phyloP scores from a whole-genome alignment of 345 rosid genomes.

The Dipteronia sinensis region DNA sequence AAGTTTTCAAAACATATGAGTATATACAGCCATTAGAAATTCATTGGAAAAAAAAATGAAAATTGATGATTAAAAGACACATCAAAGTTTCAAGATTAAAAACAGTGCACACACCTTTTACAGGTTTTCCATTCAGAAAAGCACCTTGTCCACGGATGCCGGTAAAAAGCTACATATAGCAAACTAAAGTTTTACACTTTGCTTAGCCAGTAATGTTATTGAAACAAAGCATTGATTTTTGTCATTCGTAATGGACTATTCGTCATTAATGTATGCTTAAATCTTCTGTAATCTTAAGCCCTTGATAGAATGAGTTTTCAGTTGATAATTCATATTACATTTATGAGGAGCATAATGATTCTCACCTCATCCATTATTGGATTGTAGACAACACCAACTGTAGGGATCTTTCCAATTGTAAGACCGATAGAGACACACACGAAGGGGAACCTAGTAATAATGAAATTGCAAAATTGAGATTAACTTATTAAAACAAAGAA shows the following conservation, averaged over 20 bases:
- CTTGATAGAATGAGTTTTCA: not conserved
- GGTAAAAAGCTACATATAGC: constrained; percentile 65
- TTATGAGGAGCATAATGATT: constrained; percentile 3
- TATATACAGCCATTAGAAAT: constrained; percentile 6
- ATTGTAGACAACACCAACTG: constrained; percentile 87
- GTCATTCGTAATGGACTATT: not conserved
- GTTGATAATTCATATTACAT: too few species aligned
- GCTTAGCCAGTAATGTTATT: not conserved
- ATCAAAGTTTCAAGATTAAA: not conserved
- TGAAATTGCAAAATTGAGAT: constrained; percentile 13
- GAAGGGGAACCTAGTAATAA: constrained; percentile 69
- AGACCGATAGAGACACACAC: constrained; percentile 97
- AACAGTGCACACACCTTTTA: constrained; percentile 55
- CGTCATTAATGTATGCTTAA: not conserved
- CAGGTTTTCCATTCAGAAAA: constrained; percentile 74
- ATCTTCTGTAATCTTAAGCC: not conserved
- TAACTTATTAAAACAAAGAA: not conserved
- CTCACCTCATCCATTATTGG: constrained; percentile 94
- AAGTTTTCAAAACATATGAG: constrained; percentile 24
- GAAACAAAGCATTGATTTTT: constrained; percentile 1
- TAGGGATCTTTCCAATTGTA: constrained; percentile 76
- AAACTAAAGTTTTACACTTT: constrained; percentile 17
- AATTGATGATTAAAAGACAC: not conserved
- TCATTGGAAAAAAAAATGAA: not conserved
- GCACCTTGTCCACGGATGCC: constrained; percentile 81